phyloP scores from a whole-genome alignment of 371 early-diverging fungal species.

The Mortierella sp. region DNA sequence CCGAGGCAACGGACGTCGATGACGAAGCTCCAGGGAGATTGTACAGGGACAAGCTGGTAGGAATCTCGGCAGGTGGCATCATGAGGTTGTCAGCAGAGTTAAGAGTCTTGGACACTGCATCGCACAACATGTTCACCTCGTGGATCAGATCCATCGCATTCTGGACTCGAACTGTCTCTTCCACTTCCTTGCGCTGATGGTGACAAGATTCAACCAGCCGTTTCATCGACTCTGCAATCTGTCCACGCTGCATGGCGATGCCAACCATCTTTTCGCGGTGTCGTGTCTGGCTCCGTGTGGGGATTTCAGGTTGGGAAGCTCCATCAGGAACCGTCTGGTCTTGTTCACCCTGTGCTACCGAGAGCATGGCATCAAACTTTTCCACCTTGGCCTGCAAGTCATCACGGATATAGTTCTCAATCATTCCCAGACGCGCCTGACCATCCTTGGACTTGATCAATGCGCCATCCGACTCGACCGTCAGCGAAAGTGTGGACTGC shows the following conservation, averaged over 20 bases:
- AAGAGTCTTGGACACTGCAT: slow-evolving; percentile 22
- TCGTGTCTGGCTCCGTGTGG: slow-evolving; percentile 18
- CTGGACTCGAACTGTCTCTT: slow-evolving; percentile 34
- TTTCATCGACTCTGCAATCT: slow-evolving; percentile 43
- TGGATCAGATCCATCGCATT: slow-evolving; percentile 44
- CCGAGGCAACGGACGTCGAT: slow-evolving; percentile 24
- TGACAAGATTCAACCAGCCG: slow-evolving; percentile 43
- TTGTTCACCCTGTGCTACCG: slow-evolving; percentile 29
- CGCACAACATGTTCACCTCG: slow-evolving; percentile 25
- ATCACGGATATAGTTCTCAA: slow-evolving; percentile 35
- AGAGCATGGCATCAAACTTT: slow-evolving; percentile 35
- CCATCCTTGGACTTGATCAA: slow-evolving; percentile 41
- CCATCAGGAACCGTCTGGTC: slow-evolving; percentile 3
- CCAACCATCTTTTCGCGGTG: slow-evolving; percentile 49
- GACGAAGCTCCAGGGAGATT: slow-evolving; percentile 28
- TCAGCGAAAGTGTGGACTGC: slow-evolving; percentile 32
- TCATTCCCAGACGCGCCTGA: slow-evolving; percentile 27
- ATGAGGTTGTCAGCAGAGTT: slow-evolving; percentile 26
- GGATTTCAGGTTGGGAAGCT: slow-evolving; percentile 6
- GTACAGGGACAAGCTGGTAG: slow-evolving; percentile 19
- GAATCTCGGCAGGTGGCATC: not conserved
- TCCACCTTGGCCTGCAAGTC: slow-evolving; percentile 39
- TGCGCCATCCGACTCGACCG: slow-evolving; percentile 38
- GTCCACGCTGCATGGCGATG: slow-evolving; percentile 46
- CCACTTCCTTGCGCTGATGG: slow-evolving; percentile 36